Evolutionary conservation across 1,284 basidiomycete species (phyloP).

Genomic region (Somion occarium): DNA sequence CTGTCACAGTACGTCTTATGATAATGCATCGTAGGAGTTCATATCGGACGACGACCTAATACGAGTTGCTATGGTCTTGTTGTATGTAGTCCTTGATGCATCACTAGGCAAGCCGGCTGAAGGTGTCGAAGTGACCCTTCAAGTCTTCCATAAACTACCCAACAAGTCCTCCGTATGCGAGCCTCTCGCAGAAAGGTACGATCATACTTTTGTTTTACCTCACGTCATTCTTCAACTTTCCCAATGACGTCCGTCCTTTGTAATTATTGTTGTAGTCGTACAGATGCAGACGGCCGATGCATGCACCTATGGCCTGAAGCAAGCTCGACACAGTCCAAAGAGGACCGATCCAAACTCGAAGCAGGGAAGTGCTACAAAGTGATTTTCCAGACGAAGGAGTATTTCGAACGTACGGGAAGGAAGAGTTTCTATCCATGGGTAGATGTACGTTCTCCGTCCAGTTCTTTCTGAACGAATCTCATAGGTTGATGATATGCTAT

Average conservation of each 20-base stretch:
- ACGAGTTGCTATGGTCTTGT: not conserved
- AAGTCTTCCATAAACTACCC: constrained; percentile 31
- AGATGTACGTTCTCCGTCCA: constrained; percentile 63
- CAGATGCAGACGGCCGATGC: constrained; percentile 81
- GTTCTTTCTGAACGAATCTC: not conserved
- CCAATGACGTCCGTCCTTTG: too few species aligned
- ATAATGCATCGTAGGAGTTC: not conserved
- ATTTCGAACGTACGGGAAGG: constrained; percentile 63
- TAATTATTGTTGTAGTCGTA: constrained; percentile 50
- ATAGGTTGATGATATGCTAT: not conserved
- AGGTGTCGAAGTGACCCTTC: constrained; percentile 60
- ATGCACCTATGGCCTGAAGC: constrained; percentile 60
- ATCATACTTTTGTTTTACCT: constrained; percentile 6
- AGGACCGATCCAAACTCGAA: constrained; percentile 37
- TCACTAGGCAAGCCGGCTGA: constrained; percentile 78
- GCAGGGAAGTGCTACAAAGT: constrained; percentile 73
- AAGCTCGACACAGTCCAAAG: constrained; percentile 21
- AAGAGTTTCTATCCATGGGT: constrained; percentile 86
- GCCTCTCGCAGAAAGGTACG: constrained; percentile 59
- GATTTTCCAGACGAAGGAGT: constrained; percentile 77
- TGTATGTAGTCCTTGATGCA: constrained; percentile 74
- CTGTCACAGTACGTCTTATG: constrained; percentile 66
- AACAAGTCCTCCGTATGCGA: constrained; percentile 29
- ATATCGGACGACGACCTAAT: not conserved
- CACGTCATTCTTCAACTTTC: not conserved